Percentiles rank a stretch among this genome's conserved stretches.
These are phyloP conservation scores for Cladosporium colombiae DNA, from an alignment of 2,329 filamentous ascomycete genomes.

Conservation along the genomic window DNA sequence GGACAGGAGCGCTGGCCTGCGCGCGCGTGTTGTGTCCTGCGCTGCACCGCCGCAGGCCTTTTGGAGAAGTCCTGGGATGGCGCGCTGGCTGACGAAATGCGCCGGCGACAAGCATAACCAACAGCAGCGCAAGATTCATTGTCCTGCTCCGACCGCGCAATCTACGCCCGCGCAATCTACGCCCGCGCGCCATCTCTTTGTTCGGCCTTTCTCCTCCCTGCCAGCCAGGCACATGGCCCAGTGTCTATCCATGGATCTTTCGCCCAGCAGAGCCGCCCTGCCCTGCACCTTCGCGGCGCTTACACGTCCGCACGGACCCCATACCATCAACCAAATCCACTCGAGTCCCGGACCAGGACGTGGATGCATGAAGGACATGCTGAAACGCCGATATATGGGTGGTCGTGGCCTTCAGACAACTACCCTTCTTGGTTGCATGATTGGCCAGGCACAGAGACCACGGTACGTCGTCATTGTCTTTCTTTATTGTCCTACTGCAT, in stretches of 20 bases:
- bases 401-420: slow-evolving; percentile 39
- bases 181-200: slow-evolving; percentile 19
- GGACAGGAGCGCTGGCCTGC: slow-evolving; percentile 15
- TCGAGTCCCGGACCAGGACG: slow-evolving; percentile 33
- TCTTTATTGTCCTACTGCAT: slow-evolving; percentile 33
- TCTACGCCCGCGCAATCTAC: slow-evolving; percentile 8
- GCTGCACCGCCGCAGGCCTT: slow-evolving; percentile 10
- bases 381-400: slow-evolving; percentile 45
- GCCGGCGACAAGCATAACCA: slow-evolving; percentile 14
- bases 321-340: slow-evolving; percentile 14
- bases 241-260: slow-evolving; percentile 29
- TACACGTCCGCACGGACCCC: slow-evolving; percentile 19
- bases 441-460: slow-evolving; percentile 32
- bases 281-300: slow-evolving; percentile 18
- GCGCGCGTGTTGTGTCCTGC: neutral
- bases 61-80: slow-evolving; percentile 20
- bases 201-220: slow-evolving; percentile 20
- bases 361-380: slow-evolving; percentile 42
- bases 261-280: slow-evolving; percentile 32
- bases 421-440: slow-evolving; percentile 33
- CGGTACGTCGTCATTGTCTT: slow-evolving; percentile 32
- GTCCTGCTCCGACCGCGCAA: slow-evolving; percentile 10
- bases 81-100: slow-evolving; percentile 11
- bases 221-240: slow-evolving; percentile 4
- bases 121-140: slow-evolving; percentile 9